These are phyloP conservation scores for Omphalotus guepiniiformis DNA, from an alignment of 768 basidiomycete species.

Conservation along the genomic window DNA sequence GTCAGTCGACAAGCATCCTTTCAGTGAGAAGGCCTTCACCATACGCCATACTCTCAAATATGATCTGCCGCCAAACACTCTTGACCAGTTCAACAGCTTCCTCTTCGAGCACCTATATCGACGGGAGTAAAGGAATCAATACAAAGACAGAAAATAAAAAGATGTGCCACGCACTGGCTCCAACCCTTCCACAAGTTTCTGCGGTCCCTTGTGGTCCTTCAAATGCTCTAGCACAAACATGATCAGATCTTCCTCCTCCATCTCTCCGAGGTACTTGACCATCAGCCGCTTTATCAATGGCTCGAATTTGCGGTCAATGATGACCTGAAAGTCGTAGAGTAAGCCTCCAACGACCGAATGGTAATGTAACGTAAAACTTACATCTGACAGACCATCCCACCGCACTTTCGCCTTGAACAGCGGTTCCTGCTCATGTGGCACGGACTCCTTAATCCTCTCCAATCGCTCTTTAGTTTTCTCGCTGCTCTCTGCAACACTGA, in stretches of 20 bases:
- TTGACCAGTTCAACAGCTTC: conserved; percentile 79
- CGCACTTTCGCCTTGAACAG: conserved; percentile 83
- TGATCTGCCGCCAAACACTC: conserved; percentile 85
- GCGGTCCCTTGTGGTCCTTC: conserved; percentile 83
- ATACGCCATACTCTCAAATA: conserved; percentile 94
- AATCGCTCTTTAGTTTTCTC: conserved; percentile 78
- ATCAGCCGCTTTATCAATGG: conserved; percentile 80
- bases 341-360: conserved; percentile 14
- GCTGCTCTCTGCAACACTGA: conserved; percentile 73
- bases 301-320: conserved; percentile 84
- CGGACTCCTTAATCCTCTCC: conserved; percentile 68
- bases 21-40: conserved; percentile 87
- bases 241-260: conserved; percentile 90
- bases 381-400: conserved; percentile 90
- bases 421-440: conserved; percentile 74
- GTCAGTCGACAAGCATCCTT: conserved; percentile 71
- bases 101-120: conserved; percentile 82
- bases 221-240: conserved; percentile 93
- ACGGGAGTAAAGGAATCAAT: conserved; percentile 1
- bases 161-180: conserved; percentile 69
- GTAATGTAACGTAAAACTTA: conserved; percentile 33
- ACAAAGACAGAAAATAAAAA: background rate
- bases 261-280: conserved; percentile 84
- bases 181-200: conserved; percentile 83
- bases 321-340: conserved; percentile 38